These are phyloP conservation scores for Xerocomus potaroensis DNA, from an alignment of 768 basidiomycete genomes.

Conservation along the genomic window DNA sequence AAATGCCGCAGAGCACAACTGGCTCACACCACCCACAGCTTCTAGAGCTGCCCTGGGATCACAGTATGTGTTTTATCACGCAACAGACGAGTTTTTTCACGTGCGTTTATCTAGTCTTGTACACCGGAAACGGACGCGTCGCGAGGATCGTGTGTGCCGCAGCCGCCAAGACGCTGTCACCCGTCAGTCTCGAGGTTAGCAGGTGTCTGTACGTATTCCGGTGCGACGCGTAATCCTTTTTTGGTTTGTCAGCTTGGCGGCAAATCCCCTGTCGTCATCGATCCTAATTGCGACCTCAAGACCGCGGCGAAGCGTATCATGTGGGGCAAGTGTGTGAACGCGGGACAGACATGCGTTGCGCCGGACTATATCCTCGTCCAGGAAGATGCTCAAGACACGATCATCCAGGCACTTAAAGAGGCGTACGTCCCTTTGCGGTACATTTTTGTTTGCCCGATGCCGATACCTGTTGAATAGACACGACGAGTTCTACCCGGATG, in stretches of 20 bases:
- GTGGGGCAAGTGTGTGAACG: slow-evolving; percentile 80
- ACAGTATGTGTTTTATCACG: slow-evolving; percentile 34
- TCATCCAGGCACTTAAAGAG: slow-evolving; percentile 39
- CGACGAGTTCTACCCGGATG: slow-evolving; percentile 38
- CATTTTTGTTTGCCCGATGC: not conserved
- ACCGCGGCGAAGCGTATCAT: slow-evolving; percentile 65
- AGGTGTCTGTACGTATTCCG: not conserved
- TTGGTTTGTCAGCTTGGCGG: slow-evolving; percentile 52
- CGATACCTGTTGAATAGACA: slow-evolving; percentile 8
- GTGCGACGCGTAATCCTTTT: not conserved
- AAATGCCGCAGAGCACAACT: not conserved
- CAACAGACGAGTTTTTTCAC: not conserved
- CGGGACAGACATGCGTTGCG: slow-evolving; percentile 72
- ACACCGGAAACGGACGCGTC: slow-evolving; percentile 60
- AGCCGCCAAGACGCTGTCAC: slow-evolving; percentile 74
- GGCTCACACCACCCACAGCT: slow-evolving; percentile 37
- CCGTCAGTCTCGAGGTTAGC: slow-evolving; percentile 53
- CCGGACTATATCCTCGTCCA: slow-evolving; percentile 53
- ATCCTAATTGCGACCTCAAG: slow-evolving; percentile 63
- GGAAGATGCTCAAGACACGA: slow-evolving; percentile 34
- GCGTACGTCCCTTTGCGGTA: slow-evolving; percentile 30
- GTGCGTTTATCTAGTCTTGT: slow-evolving; percentile 31
- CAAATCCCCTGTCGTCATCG: slow-evolving; percentile 73
- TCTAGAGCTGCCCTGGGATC: slow-evolving; percentile 68
- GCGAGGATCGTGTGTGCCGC: slow-evolving; percentile 66